These are phyloP conservation scores for Pseudomonodictys pantanalensis DNA, from an alignment of 495 filamentous ascomycete genomes.

Conservation along the genomic window DNA sequence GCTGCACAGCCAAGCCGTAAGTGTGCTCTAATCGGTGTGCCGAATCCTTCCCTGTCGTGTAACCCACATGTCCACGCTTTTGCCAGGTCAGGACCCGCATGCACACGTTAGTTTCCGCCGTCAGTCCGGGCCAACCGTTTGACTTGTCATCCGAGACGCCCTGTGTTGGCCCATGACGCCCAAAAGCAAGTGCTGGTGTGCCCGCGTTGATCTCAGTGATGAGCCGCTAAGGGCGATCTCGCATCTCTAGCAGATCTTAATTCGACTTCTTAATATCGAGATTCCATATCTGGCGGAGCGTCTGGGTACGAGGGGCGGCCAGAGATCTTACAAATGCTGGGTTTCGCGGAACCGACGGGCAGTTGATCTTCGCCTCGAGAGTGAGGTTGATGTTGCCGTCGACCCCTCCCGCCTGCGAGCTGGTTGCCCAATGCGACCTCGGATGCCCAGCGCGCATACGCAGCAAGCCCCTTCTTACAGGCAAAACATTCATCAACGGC, in stretches of 20 bases:
- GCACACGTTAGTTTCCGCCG: slow-evolving; percentile 30
- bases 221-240: slow-evolving; percentile 19
- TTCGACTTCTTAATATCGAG: not conserved
- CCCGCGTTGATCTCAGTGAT: slow-evolving; percentile 16
- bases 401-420: too few species aligned
- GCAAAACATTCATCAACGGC: not conserved
- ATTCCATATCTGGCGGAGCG: not conserved
- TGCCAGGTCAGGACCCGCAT: slow-evolving; percentile 17
- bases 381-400: not conserved
- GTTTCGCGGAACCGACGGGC: not conserved
- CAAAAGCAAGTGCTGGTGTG: not conserved
- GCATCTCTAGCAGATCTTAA: slow-evolving; percentile 21
- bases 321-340: not conserved
- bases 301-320: not conserved
- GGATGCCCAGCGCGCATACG: too few species aligned
- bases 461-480: not conserved
- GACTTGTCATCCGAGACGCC: slow-evolving; percentile 18
- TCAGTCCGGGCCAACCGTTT: slow-evolving; percentile 25
- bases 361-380: not conserved
- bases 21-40: slow-evolving; percentile 10
- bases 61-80: slow-evolving; percentile 27
- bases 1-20: slow-evolving; percentile 10
- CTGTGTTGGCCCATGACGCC: not conserved
- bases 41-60: slow-evolving; percentile 27
- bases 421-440: not conserved